Evolutionary conservation across 2,329 filamentous ascomycete genomes (phyloP).

Genomic region (Hymenoscyphus occultus): DNA sequence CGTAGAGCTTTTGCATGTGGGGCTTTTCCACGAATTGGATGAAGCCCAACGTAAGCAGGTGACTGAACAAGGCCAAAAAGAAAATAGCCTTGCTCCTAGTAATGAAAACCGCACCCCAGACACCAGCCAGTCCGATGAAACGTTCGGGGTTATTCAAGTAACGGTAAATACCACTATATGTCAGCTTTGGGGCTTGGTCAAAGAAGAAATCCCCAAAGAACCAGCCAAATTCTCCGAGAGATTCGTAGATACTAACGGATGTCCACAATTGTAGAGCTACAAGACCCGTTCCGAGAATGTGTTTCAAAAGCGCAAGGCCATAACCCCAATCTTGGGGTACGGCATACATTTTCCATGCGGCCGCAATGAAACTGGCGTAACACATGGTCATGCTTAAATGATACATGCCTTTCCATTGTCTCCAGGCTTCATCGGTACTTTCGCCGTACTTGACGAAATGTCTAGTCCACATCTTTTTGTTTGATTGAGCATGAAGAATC

Average conservation of each 20-base stretch:
- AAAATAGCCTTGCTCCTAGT: conserved; percentile 87
- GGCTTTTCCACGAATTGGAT: conserved; percentile 92
- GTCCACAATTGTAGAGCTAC: conserved; percentile 92
- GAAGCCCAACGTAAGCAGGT: conserved; percentile 81
- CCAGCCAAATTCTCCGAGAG: conserved; percentile 96
- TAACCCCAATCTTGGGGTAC: conserved; percentile 84
- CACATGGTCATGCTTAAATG: conserved; percentile 90
- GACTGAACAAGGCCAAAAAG: conserved; percentile 78
- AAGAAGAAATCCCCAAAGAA: conserved; percentile 99
- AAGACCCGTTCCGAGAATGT: conserved; percentile 77
- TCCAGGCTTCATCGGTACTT: conserved; percentile 86
- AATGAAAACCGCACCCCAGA: conserved; percentile 93
- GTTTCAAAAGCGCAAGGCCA: conserved; percentile 80
- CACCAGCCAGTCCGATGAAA: conserved; percentile 86
- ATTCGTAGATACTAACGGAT: conserved; percentile 87
- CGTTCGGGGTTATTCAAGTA: conserved; percentile 98
- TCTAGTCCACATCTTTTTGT: conserved; percentile 89
- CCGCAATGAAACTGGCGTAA: conserved; percentile 83
- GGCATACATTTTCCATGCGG: conserved; percentile 94
- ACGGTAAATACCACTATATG: conserved; percentile 95
- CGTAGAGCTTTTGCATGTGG: conserved; percentile 98
- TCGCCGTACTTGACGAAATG: conserved; percentile 98
- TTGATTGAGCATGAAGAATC: conserved; percentile 81
- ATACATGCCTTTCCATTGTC: conserved; percentile 95
- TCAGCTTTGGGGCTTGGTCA: conserved; percentile 81